phyloP scores from a whole-genome alignment of 768 basidiomycete species.

The Tricholoma furcatifolium region DNA sequence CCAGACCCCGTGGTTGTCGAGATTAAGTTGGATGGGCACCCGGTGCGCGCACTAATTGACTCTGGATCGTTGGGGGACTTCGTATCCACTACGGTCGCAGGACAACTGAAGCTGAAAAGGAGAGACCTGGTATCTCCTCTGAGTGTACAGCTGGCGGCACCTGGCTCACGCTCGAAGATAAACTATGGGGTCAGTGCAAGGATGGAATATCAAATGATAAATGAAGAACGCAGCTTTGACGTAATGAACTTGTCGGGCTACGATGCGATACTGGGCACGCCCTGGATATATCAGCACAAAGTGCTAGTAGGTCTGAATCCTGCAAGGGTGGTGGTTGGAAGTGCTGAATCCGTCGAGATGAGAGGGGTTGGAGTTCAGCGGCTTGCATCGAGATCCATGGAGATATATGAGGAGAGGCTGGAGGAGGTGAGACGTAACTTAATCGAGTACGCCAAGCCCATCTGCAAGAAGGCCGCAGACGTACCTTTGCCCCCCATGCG shows the following conservation, averaged over 20 bases:
- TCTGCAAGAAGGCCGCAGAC: too few relatives aligned
- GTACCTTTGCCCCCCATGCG: conserved; percentile 34
- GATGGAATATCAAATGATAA: conserved; percentile 34
- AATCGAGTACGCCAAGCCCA: conserved; percentile 20
- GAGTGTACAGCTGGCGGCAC: conserved; percentile 35
- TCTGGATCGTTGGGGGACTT: conserved; percentile 41
- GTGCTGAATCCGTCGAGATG: conserved; percentile 16
- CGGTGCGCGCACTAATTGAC: too few relatives aligned
- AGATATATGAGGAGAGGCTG: conserved; percentile 3
- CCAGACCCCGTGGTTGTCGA: conserved; percentile 24
- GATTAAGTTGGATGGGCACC: conserved; percentile 33
- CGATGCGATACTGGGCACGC: too few relatives aligned
- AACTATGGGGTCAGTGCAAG: conserved; percentile 23
- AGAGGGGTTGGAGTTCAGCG: conserved; percentile 10
- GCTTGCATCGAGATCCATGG: conserved; percentile 8
- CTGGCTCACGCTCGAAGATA: conserved; percentile 39
- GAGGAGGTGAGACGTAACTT: conserved; percentile 17
- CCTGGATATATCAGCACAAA: conserved; percentile 34
- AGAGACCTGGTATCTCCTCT: conserved; percentile 29
- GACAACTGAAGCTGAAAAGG: conserved; percentile 31
- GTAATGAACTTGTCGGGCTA: conserved; percentile 39
- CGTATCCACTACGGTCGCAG: conserved; percentile 32
- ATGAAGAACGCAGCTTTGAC: conserved; percentile 28
- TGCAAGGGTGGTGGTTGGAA: conserved; percentile 24
- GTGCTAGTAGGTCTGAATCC: conserved; percentile 25